Base-by-base conservation (phyloP, 1,284 basidiomycete species). In the Puccinia horiana region DNA sequence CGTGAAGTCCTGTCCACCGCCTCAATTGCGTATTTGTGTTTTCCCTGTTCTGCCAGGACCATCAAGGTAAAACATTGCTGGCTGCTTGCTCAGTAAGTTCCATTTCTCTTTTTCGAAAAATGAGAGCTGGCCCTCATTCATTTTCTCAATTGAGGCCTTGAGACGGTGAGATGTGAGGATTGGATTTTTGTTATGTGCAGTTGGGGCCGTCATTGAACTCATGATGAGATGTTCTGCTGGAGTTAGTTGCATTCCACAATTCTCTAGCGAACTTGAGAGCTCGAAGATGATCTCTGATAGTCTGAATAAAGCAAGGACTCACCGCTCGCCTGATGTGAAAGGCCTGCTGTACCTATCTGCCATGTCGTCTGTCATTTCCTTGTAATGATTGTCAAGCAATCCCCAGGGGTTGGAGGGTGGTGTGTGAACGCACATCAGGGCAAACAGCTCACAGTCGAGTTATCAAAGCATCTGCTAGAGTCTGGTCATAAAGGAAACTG, bases 21-120 rank as follows among this genome's bases (percentile, higher is more conserved):
- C 3, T 35, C 11, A 5, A 63, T 63, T 9, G 32, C 26, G n/a
- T 63, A 14, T 18, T 35, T 37, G 16, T 63, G 89, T 90, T 83
- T 90, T 91, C 1, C 89, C 89, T 82, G 58, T 63, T 35, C 58
- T 32, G 6, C 58, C 58, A 1, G 58, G 58, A 3, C 58, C 58
- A 18, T 63, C 58, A 29, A 63, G 12, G 14, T 35, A 37, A 18
- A 63, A 63, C 5, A 18, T 6, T 37, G 2, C 16, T 16, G 9
- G 4, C 49, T 4, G 1, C 11, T 63, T 29, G 4, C 12, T 35
- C 3, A 18, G 14, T 1, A 63, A 16, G 1, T 5, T 6, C 4
- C 20, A 16, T 9, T 63, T 63, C 4, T 16, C 16, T 14, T 14
- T 16, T 8, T 35, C 5, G n/a, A 12, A 63, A 18, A 63, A 35